Conservation (phyloP, 495 filamentous ascomycete genomes). For the Chlorociboria aeruginascens region DNA sequence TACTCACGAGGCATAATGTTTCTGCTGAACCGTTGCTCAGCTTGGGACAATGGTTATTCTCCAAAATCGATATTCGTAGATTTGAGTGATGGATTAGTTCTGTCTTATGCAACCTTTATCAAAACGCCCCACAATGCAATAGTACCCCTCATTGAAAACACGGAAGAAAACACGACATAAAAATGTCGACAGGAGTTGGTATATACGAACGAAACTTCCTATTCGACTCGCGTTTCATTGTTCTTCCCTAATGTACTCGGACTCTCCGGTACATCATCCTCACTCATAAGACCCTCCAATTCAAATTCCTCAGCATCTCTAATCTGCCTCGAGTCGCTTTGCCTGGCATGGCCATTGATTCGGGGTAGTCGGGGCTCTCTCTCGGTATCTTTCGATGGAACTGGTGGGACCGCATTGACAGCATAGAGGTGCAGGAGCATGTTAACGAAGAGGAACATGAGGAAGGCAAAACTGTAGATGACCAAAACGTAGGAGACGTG, state of each 20-base stretch:
- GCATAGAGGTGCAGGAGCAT: constrained; percentile 78
- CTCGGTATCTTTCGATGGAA: constrained; percentile 17
- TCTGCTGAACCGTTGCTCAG: too few relatives aligned
- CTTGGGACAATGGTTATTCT: too few relatives aligned
- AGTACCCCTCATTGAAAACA: too few relatives aligned
- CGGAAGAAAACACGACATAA: too few relatives aligned
- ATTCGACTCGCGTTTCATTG: constrained; percentile 22
- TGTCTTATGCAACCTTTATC: too few relatives aligned
- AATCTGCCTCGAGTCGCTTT: constrained; percentile 31
- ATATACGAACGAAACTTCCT: neutral
- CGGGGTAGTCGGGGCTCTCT: constrained; percentile 7
- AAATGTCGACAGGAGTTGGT: neutral
- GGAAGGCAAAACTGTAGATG: constrained; percentile 77
- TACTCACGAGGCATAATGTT: too few relatives aligned
- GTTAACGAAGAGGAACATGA: constrained; percentile 81
- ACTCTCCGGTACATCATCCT: constrained; percentile 54
- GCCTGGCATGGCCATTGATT: constrained; percentile 43
- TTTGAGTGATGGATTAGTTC: too few relatives aligned
- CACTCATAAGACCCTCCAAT: constrained; percentile 78
- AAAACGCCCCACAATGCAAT: too few relatives aligned
- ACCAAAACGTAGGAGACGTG: constrained; percentile 82
- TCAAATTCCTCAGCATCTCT: constrained; percentile 87
- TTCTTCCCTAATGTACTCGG: constrained; percentile 25
- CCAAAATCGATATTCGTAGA: too few relatives aligned
- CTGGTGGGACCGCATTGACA: constrained; percentile 27